Percentiles rank a stretch among this genome's conserved stretches.
Conservation (phyloP, 148 eudicot genomes). For the Rhododendron molle region DNA sequence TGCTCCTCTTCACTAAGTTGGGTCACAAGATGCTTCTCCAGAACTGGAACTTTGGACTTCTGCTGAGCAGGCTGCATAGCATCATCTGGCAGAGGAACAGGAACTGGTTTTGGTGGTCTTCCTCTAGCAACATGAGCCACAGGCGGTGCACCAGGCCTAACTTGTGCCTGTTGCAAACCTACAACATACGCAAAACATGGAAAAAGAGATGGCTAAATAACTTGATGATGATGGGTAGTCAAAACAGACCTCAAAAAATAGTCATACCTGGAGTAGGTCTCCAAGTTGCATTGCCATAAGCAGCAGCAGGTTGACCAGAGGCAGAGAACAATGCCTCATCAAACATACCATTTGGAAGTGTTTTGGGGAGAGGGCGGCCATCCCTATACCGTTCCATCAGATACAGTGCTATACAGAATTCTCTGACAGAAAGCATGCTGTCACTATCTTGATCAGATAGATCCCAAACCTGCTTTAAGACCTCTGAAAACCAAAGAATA, state of each 20-base stretch:
- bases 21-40: slow-evolving; percentile 85
- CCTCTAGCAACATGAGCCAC: slow-evolving; percentile 45
- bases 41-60: slow-evolving; percentile 74
- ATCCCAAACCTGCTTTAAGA: slow-evolving; percentile 98
- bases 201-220: slow-evolving; percentile 6
- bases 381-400: slow-evolving; percentile 93
- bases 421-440: slow-evolving; percentile 94
- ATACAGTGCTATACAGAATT: slow-evolving; percentile 95
- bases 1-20: slow-evolving; percentile 95
- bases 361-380: slow-evolving; percentile 86
- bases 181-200: slow-evolving; percentile 3
- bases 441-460: slow-evolving; percentile 99
- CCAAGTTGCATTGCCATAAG: slow-evolving; percentile 57
- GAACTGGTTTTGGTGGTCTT: slow-evolving; percentile 68
- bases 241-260: not conserved
- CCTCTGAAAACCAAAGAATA: slow-evolving; percentile 58
- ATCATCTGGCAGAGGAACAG: slow-evolving; percentile 51
- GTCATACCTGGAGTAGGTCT: slow-evolving; percentile 64
- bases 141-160: slow-evolving; percentile 41
- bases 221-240: not conserved
- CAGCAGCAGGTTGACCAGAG: slow-evolving; percentile 45
- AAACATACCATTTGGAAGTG: slow-evolving; percentile 53
- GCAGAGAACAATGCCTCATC: slow-evolving; percentile 54
- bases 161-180: slow-evolving; percentile 74
- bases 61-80: slow-evolving; percentile 55